Conservation (phyloP, 2,329 filamentous ascomycete genomes). For the Beauveria medogensis region DNA sequence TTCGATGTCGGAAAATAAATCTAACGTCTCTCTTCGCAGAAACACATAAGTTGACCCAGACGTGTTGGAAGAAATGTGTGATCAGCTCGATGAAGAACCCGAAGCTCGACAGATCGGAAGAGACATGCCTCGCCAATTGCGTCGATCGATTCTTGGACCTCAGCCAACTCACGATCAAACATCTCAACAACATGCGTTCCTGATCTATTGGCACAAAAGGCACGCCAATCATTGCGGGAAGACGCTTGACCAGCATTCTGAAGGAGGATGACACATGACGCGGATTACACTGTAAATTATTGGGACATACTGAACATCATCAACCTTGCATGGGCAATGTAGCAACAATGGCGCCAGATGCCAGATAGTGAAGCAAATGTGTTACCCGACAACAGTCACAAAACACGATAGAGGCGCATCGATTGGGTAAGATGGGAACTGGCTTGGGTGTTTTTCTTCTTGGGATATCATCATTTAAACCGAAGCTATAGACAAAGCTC, state of each 20-base stretch:
- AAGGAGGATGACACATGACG: too few relatives aligned
- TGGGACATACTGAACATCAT: not conserved
- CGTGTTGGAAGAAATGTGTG: slow-evolving; percentile 94
- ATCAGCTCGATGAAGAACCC: slow-evolving; percentile 62
- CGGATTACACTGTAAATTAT: not conserved
- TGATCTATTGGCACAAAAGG: not conserved
- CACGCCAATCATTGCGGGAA: not conserved
- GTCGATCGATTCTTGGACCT: slow-evolving; percentile 91
- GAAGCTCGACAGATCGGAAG: slow-evolving; percentile 68
- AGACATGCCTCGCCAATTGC: slow-evolving; percentile 82
- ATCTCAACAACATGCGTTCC: slow-evolving; percentile 58
- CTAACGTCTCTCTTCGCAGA: slow-evolving; percentile 27
- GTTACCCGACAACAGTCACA: not conserved
- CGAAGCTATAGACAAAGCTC: slow-evolving; percentile 11
- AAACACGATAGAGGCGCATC: not conserved
- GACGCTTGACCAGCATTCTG: not conserved
- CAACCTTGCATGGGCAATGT: not conserved
- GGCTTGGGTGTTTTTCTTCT: slow-evolving; percentile 17
- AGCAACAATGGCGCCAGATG: not conserved
- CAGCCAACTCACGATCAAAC: slow-evolving; percentile 75
- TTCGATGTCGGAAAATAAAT: not conserved
- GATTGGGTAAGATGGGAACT: slow-evolving; percentile 13
- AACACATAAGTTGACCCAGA: slow-evolving; percentile 53
- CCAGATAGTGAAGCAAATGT: not conserved
- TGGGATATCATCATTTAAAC: slow-evolving; percentile 26